Percentiles rank a stretch among this genome's conserved stretches.
These are phyloP conservation scores for Claviceps pusilla DNA, from an alignment of 2,329 filamentous ascomycete species.

Conservation along the genomic window DNA sequence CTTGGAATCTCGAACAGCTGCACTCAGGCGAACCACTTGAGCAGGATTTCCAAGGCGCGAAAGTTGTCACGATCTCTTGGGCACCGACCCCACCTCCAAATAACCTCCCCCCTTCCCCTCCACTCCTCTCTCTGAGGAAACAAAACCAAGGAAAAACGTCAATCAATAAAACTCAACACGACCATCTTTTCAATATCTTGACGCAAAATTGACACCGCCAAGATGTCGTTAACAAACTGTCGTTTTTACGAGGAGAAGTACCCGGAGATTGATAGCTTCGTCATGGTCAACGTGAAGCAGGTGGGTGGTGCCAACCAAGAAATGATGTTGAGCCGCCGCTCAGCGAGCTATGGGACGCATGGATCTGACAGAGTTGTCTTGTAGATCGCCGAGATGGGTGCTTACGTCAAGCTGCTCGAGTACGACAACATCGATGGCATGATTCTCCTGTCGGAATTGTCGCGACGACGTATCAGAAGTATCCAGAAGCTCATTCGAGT, in stretches of 20 bases:
- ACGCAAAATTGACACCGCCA: slow-evolving; percentile 44
- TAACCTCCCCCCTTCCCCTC: neutral
- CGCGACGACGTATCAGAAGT: slow-evolving; percentile 91
- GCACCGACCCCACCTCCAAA: slow-evolving; percentile 18
- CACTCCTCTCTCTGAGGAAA: slow-evolving; percentile 4
- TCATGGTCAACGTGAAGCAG: slow-evolving; percentile 99
- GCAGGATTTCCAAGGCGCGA: neutral
- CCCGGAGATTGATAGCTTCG: slow-evolving; percentile 91
- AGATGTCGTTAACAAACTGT: slow-evolving; percentile 89
- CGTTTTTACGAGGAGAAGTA: slow-evolving; percentile 97
- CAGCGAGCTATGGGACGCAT: neutral
- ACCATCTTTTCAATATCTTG: slow-evolving; percentile 10
- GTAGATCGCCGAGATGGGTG: slow-evolving; percentile 98
- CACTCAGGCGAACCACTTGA: neutral
- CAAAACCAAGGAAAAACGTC: neutral
- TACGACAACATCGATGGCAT: slow-evolving; percentile 99
- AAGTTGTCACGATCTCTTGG: slow-evolving; percentile 6
- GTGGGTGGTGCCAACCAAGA: slow-evolving; percentile 41
- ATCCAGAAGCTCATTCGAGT: slow-evolving; percentile 99
- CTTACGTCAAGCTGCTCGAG: slow-evolving; percentile 97
- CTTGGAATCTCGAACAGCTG: neutral
- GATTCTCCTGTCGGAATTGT: slow-evolving; percentile 96
- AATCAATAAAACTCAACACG: slow-evolving; percentile 6
- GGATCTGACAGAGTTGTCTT: slow-evolving; percentile 5
- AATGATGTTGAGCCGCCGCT: neutral